Evolutionary conservation across 176 grass and related monocot species (phyloP).

Genomic region (Hsuehochloa calcarea): DNA sequence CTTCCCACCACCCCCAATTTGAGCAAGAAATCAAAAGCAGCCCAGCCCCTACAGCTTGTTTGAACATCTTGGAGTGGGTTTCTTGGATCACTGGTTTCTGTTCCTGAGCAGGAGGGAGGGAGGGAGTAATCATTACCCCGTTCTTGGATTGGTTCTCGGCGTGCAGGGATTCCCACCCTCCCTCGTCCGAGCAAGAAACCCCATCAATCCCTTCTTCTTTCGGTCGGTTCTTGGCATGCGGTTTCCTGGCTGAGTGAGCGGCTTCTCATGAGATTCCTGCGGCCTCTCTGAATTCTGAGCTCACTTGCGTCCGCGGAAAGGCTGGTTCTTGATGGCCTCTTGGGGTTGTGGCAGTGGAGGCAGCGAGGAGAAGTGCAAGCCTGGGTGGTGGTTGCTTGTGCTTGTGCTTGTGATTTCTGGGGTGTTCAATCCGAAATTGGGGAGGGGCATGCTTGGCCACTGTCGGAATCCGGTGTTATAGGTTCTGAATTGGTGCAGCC

Average conservation of each 20-base stretch:
- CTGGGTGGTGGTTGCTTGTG: neutral
- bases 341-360: neutral
- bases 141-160: slow-evolving; percentile 30
- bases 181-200: slow-evolving; percentile 6
- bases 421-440: neutral
- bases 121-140: slow-evolving; percentile 22
- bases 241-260: neutral
- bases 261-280: slow-evolving; percentile 10
- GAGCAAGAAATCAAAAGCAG: slow-evolving; percentile 1
- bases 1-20: neutral
- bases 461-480: slow-evolving; percentile 11
- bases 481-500: slow-evolving; percentile 31
- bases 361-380: slow-evolving; percentile 12
- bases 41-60: neutral
- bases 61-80: slow-evolving; percentile 4
- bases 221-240: neutral
- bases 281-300: neutral
- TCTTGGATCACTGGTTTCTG: slow-evolving; percentile 21
- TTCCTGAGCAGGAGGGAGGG: neutral
- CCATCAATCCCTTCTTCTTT: slow-evolving; percentile 9
- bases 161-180: slow-evolving; percentile 9
- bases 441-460: neutral
- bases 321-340: slow-evolving; percentile 13
- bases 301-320: neutral
- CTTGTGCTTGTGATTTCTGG: slow-evolving; percentile 19